Base-by-base conservation (phyloP, 1,284 basidiomycete species). In the Meripilus lineatus region DNA sequence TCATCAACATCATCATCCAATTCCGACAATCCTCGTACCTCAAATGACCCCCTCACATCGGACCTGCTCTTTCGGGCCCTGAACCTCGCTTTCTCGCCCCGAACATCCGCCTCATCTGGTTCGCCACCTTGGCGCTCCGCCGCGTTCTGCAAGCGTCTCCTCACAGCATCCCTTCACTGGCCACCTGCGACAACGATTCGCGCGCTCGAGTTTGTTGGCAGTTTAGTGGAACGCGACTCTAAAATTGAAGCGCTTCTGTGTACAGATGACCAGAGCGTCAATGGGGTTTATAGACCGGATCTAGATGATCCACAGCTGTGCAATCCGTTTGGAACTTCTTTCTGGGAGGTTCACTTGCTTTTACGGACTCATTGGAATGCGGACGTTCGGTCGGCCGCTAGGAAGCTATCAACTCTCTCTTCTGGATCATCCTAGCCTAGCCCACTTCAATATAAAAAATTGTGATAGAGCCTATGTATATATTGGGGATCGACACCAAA, bases 91-190 rank as follows among this genome's bases (percentile, higher is more conserved):
- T 94, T 96, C 70, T 79, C 77, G 51, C 82, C 73, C 48, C 79
- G 77, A 56, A 72, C 43, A 22, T 39, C 73, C 39, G 71, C 71
- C 54, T 72, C 77, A 28, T 64, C 66, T 46, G 59, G 75, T 32
- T 65, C 81, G 2, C 81, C 93, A 2, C 75, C 89, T 13, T 86
- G 84, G 74, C 83, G 93, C 50, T 76, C 82, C 20, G 90, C 92
- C 17, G 90, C 94, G 2, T 98, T 99, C 63, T 77, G 88, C 44
- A 98, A 98, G 68, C 86, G 96, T 21, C 73, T 99, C 32, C 70
- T 93, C 22, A 79, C 77, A 38, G 83, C 84, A 21, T 80, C 84
- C 11, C 70, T 97, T 37, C 81, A 88, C 57, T 90, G 92, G 79
- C 80, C 94, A 0, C 72, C 89, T 1, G 57, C 65, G 2, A 75